Base-by-base conservation (phyloP, 805 yeast genomes). In the Metschnikowia amazonensis region DNA sequence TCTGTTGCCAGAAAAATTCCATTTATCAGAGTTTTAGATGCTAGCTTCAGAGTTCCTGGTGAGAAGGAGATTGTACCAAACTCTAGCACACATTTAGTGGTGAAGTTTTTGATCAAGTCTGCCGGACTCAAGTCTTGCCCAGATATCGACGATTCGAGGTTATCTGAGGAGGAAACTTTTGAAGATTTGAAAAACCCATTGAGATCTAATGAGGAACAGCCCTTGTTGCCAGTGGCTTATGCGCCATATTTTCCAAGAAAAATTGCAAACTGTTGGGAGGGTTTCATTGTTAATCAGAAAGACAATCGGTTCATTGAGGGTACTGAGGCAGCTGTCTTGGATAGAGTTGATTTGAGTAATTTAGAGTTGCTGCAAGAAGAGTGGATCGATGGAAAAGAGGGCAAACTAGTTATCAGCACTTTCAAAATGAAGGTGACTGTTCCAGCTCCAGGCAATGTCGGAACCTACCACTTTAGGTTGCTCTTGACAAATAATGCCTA, bases 41-140 rank as follows among this genome's bases (percentile, higher is more conserved):
- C 95, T 35, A 80, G 78, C 47, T 89, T 89, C 67, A 75, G 77
- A 51, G 96, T 92, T 35, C 92, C 96, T 3, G 98, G 98, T 28
- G 97, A 90, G 69, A 61, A 66, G 13, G 70, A 70, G 25, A 81
- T 86, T 24, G 84, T 96, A 23, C 74, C 77, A 21, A 45, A 53
- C 41, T 80, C 97, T 1, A 76, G 77, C 40, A 81, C 88, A 7
- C 90, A 88, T 64, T 69, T 95, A 48, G 81, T 80, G 25, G 53
- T 94, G 20, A 89, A 90, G 64, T 84, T 86, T 47, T 64, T 87
- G 36, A 79, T 89, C 32, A 81, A 83, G 56, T 86, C 95, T 2
- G 82, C 92, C 5, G 75, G 75, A 32, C 85, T 81, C 49, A 83
- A 83, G 59, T 70, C 78, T n/a, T 65, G 70, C 48, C 80, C 81